Evolutionary conservation across 768 basidiomycete species (phyloP).

Genomic region (Pseudohyphozyma bogoriensis): DNA sequence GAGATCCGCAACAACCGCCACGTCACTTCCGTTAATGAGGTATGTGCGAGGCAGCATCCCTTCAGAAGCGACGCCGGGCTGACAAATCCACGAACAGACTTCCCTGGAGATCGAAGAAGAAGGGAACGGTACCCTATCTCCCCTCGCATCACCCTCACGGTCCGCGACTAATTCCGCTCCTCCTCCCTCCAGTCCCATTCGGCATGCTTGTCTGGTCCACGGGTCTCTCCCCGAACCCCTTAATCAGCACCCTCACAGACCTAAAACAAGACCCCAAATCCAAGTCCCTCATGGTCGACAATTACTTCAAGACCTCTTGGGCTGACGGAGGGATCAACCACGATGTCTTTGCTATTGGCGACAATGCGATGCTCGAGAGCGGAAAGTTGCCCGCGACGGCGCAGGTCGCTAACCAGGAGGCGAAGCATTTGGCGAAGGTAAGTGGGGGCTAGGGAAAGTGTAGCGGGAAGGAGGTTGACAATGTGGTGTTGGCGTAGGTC

Average conservation of each 20-base stretch:
- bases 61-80: neutral
- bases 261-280: conserved; percentile 41
- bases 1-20: conserved; percentile 60
- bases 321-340: neutral
- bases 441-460: too few species aligned
- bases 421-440: neutral
- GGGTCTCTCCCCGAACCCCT: conserved; percentile 69
- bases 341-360: neutral
- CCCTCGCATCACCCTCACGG: neutral
- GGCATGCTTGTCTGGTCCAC: conserved; percentile 83
- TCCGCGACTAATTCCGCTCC: conserved; percentile 11
- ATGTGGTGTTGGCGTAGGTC: too few species aligned
- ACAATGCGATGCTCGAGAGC: neutral
- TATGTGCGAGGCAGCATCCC: neutral
- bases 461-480: too few species aligned
- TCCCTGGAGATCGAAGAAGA: conserved; percentile 37
- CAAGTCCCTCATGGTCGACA: neutral
- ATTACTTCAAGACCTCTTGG: neutral
- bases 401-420: neutral
- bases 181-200: conserved; percentile 51
- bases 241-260: conserved; percentile 53
- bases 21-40: conserved; percentile 54
- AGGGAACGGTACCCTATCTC: conserved; percentile 49
- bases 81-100: conserved; percentile 24
- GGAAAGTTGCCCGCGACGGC: neutral